A percentile compares a stretch with the other conserved stretches of the same genome.
Evolutionary conservation across 768 basidiomycete species (phyloP).

Genomic region (Boletales sp.): DNA sequence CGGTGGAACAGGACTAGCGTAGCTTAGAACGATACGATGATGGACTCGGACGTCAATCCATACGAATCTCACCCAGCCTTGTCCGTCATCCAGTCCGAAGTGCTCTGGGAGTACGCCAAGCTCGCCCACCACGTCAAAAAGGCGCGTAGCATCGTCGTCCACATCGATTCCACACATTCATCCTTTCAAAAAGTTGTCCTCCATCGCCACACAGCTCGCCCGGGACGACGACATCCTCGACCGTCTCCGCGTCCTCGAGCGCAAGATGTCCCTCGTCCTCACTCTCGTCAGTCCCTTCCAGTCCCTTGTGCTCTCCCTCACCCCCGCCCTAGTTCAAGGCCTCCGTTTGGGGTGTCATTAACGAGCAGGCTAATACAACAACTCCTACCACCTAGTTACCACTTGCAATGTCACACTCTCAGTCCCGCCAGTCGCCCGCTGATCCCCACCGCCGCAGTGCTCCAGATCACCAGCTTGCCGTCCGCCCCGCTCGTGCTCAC

Average conservation of each 20-base stretch:
- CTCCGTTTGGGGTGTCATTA: conserved; percentile 93
- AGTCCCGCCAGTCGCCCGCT: conserved; percentile 49
- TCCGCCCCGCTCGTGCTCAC: conserved; percentile 94
- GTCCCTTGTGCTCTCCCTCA: neutral
- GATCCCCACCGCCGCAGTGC: conserved; percentile 58
- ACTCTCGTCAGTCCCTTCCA: conserved; percentile 64
- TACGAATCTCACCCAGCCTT: conserved; percentile 70
- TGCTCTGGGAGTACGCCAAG: conserved; percentile 93
- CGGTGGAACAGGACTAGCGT: conserved; percentile 21
- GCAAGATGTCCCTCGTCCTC: conserved; percentile 93
- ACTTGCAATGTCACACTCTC: conserved; percentile 29
- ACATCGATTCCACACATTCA: neutral
- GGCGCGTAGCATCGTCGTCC: conserved; percentile 31
- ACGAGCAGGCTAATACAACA: conserved; percentile 53
- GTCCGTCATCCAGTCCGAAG: conserved; percentile 66
- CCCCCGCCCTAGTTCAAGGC: conserved; percentile 74
- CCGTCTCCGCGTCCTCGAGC: conserved; percentile 77
- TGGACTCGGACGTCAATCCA: conserved; percentile 53
- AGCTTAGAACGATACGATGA: no score
- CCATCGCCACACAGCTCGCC: conserved; percentile 64
- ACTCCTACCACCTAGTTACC: neutral
- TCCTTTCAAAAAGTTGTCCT: conserved; percentile 46
- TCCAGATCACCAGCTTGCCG: conserved; percentile 91
- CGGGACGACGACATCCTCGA: conserved; percentile 77
- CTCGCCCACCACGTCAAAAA: conserved; percentile 75